A percentile compares a stretch with the other conserved stretches of the same genome.
phyloP scores from a whole-genome alignment of 208 protist species.

The Giardia duodenalis region DNA sequence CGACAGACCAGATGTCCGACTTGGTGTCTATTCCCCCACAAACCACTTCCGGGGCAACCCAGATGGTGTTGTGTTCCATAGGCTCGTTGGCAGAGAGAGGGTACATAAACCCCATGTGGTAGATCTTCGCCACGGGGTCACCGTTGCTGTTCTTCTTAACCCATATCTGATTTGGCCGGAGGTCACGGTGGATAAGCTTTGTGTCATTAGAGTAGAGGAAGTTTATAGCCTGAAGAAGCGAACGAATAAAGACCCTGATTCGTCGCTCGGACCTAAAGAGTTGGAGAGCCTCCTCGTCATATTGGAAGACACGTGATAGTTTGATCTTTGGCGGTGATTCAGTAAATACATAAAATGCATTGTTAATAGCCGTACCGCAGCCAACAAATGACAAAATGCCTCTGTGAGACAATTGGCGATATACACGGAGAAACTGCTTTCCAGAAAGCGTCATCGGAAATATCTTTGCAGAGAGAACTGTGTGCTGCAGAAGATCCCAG shows the following conservation, averaged over 20 bases:
- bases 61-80: background rate
- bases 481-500: background rate
- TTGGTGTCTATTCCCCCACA: background rate
- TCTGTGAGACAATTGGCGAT: background rate
- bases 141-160: background rate
- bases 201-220: background rate
- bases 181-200: constrained; percentile 4
- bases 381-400: background rate
- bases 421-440: background rate
- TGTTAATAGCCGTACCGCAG: background rate
- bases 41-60: background rate
- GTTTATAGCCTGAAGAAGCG: background rate
- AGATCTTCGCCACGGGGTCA: background rate
- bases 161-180: background rate
- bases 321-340: background rate
- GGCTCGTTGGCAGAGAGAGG: background rate
- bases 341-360: constrained; percentile 23
- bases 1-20: constrained; percentile 9
- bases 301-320: background rate
- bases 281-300: background rate
- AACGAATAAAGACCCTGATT: background rate
- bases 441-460: constrained; percentile 5
- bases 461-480: background rate
- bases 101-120: constrained; percentile 27
- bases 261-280: background rate